Evolutionary conservation across 768 basidiomycete genomes (phyloP).

Genomic region (Thelephora aurantiotincta): DNA sequence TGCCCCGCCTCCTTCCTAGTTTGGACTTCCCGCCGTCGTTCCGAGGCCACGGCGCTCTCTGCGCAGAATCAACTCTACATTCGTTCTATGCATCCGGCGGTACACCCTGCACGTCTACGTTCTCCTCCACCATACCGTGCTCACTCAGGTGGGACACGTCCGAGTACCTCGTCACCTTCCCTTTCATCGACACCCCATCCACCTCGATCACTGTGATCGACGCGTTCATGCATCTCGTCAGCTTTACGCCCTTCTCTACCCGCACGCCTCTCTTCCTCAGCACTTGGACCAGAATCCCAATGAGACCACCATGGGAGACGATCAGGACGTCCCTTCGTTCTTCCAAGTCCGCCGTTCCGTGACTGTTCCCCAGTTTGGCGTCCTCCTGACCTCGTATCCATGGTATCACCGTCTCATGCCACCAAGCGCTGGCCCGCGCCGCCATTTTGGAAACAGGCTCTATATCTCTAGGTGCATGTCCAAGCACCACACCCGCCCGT

Average conservation of each 20-base stretch:
- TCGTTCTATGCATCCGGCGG: slow-evolving; percentile 3
- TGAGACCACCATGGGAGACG: slow-evolving; percentile 55
- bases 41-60: too few relatives aligned
- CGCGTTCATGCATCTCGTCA: slow-evolving; percentile 32
- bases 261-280: slow-evolving; percentile 16
- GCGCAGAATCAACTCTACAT: too few relatives aligned
- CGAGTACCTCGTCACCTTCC: slow-evolving; percentile 36
- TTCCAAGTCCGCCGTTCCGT: slow-evolving; percentile 2
- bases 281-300: slow-evolving; percentile 34
- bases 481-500: slow-evolving; percentile 5
- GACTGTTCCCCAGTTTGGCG: slow-evolving; percentile 2
- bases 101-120: slow-evolving; percentile 29
- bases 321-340: slow-evolving; percentile 34
- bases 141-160: slow-evolving; percentile 40
- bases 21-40: too few relatives aligned
- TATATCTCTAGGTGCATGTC: slow-evolving; percentile 9
- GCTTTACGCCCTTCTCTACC: background rate
- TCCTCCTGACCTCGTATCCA: slow-evolving; percentile 1
- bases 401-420: slow-evolving; percentile 31
- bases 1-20: too few relatives aligned
- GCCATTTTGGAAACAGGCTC: slow-evolving; percentile 29
- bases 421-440: slow-evolving; percentile 46
- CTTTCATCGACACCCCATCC: slow-evolving; percentile 17
- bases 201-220: slow-evolving; percentile 50
- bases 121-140: slow-evolving; percentile 25